phyloP scores from a whole-genome alignment of 768 basidiomycete species.

The Jaapia argillacea region DNA sequence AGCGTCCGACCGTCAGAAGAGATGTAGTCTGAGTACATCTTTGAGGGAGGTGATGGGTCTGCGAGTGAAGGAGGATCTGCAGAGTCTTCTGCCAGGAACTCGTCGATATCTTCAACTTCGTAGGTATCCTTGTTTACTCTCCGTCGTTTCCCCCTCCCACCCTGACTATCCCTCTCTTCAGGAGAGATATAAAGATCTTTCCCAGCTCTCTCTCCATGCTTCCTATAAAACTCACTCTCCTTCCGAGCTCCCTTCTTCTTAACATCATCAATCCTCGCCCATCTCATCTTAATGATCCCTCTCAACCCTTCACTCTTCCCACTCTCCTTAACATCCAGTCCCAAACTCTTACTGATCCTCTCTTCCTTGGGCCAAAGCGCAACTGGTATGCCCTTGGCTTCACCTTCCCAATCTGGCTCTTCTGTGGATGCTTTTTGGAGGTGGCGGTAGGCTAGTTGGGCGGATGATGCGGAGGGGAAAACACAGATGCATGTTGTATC shows the following conservation, averaged over 20 bases:
- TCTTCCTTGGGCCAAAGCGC: slow-evolving; percentile 75
- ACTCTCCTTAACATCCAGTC: too few relatives aligned
- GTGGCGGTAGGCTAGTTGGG: slow-evolving; percentile 37
- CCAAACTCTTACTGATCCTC: slow-evolving; percentile 62
- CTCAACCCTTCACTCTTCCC: slow-evolving; percentile 52
- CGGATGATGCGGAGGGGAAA: slow-evolving; percentile 46
- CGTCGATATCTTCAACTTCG: slow-evolving; percentile 50
- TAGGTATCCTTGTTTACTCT: slow-evolving; percentile 22
- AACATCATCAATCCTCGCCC: slow-evolving; percentile 62
- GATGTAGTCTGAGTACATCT: slow-evolving; percentile 62
- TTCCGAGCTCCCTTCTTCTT: slow-evolving; percentile 69
- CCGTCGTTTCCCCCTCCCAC: slow-evolving; percentile 28
- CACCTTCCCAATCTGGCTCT: slow-evolving; percentile 44
- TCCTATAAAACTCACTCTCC: slow-evolving; percentile 72
- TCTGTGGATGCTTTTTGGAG: slow-evolving; percentile 45
- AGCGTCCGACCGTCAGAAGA: slow-evolving; percentile 35
- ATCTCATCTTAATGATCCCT: slow-evolving; percentile 62
- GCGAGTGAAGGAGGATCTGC: slow-evolving; percentile 11
- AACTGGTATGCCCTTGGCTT: slow-evolving; percentile 61
- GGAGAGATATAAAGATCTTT: slow-evolving; percentile 34
- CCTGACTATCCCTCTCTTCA: slow-evolving; percentile 7
- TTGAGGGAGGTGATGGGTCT: slow-evolving; percentile 44
- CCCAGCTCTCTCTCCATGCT: slow-evolving; percentile 57
- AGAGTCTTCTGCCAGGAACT: slow-evolving; percentile 44
- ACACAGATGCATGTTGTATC: slow-evolving; percentile 77